Conservation (phyloP, 768 basidiomycete species). For the Lentinula boryana region DNA sequence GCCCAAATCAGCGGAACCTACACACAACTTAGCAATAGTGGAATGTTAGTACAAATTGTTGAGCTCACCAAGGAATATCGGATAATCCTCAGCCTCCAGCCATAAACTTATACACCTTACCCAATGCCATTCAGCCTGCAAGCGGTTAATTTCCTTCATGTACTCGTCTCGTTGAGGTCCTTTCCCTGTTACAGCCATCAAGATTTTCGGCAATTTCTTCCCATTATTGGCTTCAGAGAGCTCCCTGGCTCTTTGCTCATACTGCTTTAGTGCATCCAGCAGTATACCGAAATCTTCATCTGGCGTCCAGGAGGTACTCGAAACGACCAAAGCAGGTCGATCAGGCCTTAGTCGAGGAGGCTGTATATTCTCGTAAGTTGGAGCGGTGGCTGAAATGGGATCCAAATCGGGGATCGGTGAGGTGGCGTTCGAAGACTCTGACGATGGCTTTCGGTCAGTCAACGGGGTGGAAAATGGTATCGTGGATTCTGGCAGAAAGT, state of each 20-base stretch:
- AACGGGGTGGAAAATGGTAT: slow-evolving; percentile 58
- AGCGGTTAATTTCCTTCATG: slow-evolving; percentile 56
- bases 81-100: slow-evolving; percentile 89
- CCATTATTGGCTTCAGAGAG: slow-evolving; percentile 9
- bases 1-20: slow-evolving; percentile 89
- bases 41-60: not conserved
- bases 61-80: slow-evolving; percentile 59
- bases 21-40: not conserved
- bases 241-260: slow-evolving; percentile 53
- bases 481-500: slow-evolving; percentile 49
- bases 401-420: slow-evolving; percentile 10
- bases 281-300: slow-evolving; percentile 94
- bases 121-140: slow-evolving; percentile 69
- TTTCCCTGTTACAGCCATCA: slow-evolving; percentile 88
- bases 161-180: slow-evolving; percentile 73
- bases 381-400: slow-evolving; percentile 20
- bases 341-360: slow-evolving; percentile 54
- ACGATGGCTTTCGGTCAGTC: slow-evolving; percentile 36
- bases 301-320: slow-evolving; percentile 94
- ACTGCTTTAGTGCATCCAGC: slow-evolving; percentile 63
- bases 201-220: slow-evolving; percentile 58
- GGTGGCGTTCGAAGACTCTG: slow-evolving; percentile 9
- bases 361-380: slow-evolving; percentile 27
- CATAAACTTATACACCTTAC: slow-evolving; percentile 80
- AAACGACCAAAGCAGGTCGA: slow-evolving; percentile 82